Evolutionary conservation across 225 moss, liverwort and hornwort genomes (phyloP).

Genomic region (Climacium dendroides): DNA sequence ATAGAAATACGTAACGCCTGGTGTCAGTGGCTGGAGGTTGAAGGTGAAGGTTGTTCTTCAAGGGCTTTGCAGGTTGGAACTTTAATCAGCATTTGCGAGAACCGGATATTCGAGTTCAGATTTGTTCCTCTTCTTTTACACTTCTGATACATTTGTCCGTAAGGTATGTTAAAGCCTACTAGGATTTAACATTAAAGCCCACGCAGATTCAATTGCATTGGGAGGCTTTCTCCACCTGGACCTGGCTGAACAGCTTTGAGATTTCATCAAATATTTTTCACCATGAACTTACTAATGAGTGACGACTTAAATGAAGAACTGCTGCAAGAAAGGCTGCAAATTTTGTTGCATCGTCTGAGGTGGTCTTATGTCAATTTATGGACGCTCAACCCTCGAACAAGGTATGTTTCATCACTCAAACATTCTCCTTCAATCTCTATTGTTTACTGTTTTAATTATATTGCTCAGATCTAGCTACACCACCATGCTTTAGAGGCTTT

Average conservation of each 20-base stretch:
- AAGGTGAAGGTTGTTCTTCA: background rate
- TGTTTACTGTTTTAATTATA: background rate
- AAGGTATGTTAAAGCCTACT: background rate
- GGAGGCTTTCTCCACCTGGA: background rate
- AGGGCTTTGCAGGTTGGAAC: background rate
- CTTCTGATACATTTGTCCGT: background rate
- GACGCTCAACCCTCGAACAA: constrained; percentile 23
- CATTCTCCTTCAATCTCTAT: too few relatives aligned
- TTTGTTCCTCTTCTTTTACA: background rate
- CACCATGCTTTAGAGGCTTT: background rate
- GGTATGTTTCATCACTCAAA: background rate
- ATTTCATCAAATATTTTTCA: background rate
- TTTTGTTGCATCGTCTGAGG: constrained; percentile 30
- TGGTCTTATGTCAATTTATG: constrained; percentile 54
- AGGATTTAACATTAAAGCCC: too few relatives aligned
- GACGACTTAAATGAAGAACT: background rate
- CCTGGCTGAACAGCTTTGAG: background rate
- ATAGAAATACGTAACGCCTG: too few relatives aligned
- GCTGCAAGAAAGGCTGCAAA: constrained; percentile 24
- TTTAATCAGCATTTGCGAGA: background rate
- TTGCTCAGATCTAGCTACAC: background rate
- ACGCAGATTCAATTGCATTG: background rate
- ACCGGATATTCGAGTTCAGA: background rate
- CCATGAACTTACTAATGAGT: background rate
- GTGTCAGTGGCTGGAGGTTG: background rate